Evolutionary conservation across 2,329 filamentous ascomycete species (phyloP).

Genomic region (Basipetospora chlamydospora): DNA sequence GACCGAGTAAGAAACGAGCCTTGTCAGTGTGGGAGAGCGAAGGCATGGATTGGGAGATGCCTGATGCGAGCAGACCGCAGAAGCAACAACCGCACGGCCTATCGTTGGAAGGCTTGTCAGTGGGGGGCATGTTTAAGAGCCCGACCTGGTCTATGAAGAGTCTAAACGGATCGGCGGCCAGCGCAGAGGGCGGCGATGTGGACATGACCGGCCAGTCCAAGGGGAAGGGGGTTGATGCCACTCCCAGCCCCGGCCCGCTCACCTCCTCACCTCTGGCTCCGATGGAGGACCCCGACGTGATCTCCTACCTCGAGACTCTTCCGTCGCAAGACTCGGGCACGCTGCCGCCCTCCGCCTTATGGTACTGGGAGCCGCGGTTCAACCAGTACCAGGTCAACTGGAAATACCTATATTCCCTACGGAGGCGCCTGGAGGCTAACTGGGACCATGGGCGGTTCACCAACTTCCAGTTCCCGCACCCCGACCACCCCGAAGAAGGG

Average conservation of each 20-base stretch:
- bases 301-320: not conserved
- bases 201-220: not conserved
- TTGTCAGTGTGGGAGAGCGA: not conserved
- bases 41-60: slow-evolving; percentile 12
- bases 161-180: no score
- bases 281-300: not conserved
- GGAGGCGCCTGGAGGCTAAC: slow-evolving; percentile 72
- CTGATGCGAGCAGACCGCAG: slow-evolving; percentile 16
- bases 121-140: slow-evolving; percentile 16
- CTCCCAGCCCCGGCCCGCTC: no score
- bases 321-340: slow-evolving; percentile 1
- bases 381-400: slow-evolving; percentile 61
- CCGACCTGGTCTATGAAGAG: slow-evolving; percentile 8
- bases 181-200: no score
- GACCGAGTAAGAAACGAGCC: not conserved
- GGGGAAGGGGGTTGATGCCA: not conserved
- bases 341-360: slow-evolving; percentile 17
- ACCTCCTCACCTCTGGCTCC: no score
- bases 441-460: slow-evolving; percentile 73
- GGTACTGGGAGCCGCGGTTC: slow-evolving; percentile 32
- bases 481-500: slow-evolving; percentile 62
- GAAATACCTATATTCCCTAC: slow-evolving; percentile 85
- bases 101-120: no score
- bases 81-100: slow-evolving; percentile 14
- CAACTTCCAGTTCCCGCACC: slow-evolving; percentile 86